phyloP scores from a whole-genome alignment of 805 yeast genomes.

The Saturnispora hagleri region DNA sequence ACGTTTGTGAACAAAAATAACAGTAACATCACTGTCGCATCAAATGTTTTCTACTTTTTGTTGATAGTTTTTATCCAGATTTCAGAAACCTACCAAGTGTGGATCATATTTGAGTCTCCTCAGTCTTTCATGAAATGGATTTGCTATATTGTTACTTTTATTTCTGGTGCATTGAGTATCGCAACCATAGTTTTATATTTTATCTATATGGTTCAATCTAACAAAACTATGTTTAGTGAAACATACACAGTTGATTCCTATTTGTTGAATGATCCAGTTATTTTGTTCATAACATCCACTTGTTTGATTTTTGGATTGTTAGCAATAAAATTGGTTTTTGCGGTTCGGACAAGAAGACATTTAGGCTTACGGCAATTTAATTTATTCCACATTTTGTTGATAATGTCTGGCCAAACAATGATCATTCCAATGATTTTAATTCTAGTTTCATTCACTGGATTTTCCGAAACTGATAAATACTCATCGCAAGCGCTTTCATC shows the following conservation, averaged over 20 bases:
- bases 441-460: conserved; percentile 36
- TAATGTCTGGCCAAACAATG: conserved; percentile 78
- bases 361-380: conserved; percentile 80
- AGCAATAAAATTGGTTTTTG: conserved; percentile 53
- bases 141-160: conserved; percentile 31
- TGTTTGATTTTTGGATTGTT: conserved; percentile 53
- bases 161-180: conserved; percentile 38
- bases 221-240: conserved; percentile 24
- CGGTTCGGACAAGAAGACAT: conserved; percentile 62
- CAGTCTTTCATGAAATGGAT: conserved; percentile 30
- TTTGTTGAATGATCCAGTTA: conserved; percentile 44
- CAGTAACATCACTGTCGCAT: conserved; percentile 45
- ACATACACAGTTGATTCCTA: conserved; percentile 24
- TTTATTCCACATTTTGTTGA: conserved; percentile 67
- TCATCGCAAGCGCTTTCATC: conserved; percentile 36
- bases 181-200: conserved; percentile 54
- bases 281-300: conserved; percentile 62
- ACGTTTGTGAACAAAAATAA: conserved; percentile 31
- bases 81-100: conserved; percentile 64
- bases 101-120: conserved; percentile 57
- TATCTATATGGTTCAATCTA: conserved; percentile 38
- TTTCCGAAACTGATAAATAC: conserved; percentile 10
- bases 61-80: conserved; percentile 52
- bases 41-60: conserved; percentile 51
- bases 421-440: conserved; percentile 66